Evolutionary conservation across 2,329 filamentous ascomycete genomes (phyloP), one percentile per base, ranked within the genome.

Genomic region (Stachybotrys chlorohalonatus): DNA sequence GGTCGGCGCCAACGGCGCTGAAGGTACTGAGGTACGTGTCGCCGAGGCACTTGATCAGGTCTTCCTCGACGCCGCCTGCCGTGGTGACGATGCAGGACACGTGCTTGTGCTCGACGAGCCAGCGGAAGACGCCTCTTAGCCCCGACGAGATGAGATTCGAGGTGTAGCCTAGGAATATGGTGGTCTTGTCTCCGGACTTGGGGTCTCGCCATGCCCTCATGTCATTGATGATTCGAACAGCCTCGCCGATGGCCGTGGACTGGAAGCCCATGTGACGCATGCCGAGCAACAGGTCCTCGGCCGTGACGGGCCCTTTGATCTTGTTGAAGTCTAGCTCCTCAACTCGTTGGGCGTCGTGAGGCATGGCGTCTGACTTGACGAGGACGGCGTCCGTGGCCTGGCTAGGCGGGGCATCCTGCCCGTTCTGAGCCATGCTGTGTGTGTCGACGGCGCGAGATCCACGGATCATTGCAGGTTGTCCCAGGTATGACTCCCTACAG

Each of bases 131-230:
- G 61, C 95, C 92, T 53, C 94, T 84, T 32, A 99, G 82, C 8
- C 94, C 94, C 4, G 93, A 99, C 0, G 94, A 97, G 65, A 99
- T 96, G 63, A 99, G 80, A 69, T 99, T 99, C 52, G 90, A 96
- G 9, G 94, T 99, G 75, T 96, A 99, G 55, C 94, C 94, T 8
- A 99, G 83, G 72, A 99, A 97, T 63, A 99, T 93, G 57, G 94
- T 97, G 16, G 94, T 94, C 64, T 82, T 82, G 31, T 87, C 84
- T 13, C 83, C 83, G 1, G 89, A 89, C 65, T 92, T 88, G 1
- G 89, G 83, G 68, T 96, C 88, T 58, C 80, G 79, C 86, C 90
- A 97, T 55, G 82, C 80, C 67, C 90, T 82, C 94, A 99, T 99
- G 58, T 90, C 85, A 67, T 99, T 94, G 69, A 99, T 91, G 66